These are phyloP conservation scores for Hyaloscypha variabilis DNA, from an alignment of 495 filamentous ascomycete species.

Conservation along the genomic window DNA sequence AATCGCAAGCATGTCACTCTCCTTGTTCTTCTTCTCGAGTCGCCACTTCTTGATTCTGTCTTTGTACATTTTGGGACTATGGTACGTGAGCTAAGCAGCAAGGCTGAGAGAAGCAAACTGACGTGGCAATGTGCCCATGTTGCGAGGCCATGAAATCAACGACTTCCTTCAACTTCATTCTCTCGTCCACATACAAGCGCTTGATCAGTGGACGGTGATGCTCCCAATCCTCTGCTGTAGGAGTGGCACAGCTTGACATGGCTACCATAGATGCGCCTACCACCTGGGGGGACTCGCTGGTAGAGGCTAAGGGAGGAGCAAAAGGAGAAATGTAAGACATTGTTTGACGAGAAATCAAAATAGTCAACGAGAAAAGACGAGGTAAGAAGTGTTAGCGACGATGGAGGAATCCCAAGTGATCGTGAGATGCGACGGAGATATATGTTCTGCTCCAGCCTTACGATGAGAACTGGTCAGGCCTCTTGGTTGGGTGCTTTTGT, in stretches of 20 bases:
- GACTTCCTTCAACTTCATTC: conserved; percentile 13
- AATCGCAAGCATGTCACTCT: conserved; percentile 3
- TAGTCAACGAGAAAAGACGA: neutral
- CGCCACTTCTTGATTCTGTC: conserved; percentile 1
- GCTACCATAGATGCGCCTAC: no score
- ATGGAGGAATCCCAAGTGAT: neutral
- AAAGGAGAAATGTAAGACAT: neutral
- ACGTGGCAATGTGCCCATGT: conserved; percentile 5
- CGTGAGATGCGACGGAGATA: neutral
- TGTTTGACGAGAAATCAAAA: neutral
- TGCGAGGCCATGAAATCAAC: neutral
- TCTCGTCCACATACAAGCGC: conserved; percentile 1
- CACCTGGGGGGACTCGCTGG: neutral
- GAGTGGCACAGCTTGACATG: neutral
- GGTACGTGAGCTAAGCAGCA: neutral
- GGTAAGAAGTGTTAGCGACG: neutral
- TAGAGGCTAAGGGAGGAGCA: neutral
- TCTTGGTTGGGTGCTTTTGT: neutral
- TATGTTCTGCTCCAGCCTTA: neutral
- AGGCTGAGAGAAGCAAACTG: neutral
- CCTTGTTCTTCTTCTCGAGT: conserved; percentile 6
- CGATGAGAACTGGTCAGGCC: neutral
- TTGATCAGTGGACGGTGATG: conserved; percentile 7
- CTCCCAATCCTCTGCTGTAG: conserved; percentile 7
- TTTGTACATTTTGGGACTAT: conserved; percentile 5